A percentile compares a stretch with the other conserved stretches of the same genome.
phyloP scores from a whole-genome alignment of 2,329 filamentous ascomycete genomes.

The Sclerotinia spermophila region DNA sequence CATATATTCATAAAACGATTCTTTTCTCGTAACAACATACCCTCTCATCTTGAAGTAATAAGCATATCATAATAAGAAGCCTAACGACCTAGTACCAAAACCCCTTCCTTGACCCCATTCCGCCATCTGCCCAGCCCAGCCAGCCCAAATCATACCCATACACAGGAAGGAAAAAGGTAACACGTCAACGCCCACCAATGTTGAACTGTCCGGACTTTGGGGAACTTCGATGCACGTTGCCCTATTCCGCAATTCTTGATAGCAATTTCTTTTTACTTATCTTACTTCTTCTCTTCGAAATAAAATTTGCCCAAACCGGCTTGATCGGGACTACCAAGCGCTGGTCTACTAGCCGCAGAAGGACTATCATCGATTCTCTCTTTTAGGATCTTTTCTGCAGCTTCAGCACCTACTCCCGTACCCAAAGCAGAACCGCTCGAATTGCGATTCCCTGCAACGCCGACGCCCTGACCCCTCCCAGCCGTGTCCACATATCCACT shows the following conservation, averaged over 20 bases:
- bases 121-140: neutral
- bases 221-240: neutral
- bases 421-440: neutral
- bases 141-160: neutral
- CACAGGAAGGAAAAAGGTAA: neutral
- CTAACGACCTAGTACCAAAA: neutral
- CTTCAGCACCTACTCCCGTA: conserved; percentile 41
- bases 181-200: conserved; percentile 2
- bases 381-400: conserved; percentile 62
- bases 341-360: conserved; percentile 31
- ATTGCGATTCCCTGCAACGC: conserved; percentile 17
- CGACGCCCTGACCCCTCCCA: conserved; percentile 33
- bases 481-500: conserved; percentile 63
- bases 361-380: conserved; percentile 55
- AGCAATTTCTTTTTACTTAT: no score
- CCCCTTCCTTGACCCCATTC: neutral
- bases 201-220: neutral
- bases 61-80: neutral
- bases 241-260: neutral
- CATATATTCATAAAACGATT: neutral
- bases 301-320: conserved; percentile 55
- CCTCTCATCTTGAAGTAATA: neutral
- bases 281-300: conserved; percentile 50
- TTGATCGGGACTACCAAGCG: conserved; percentile 45
- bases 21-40: neutral